phyloP scores from a whole-genome alignment of 2,329 filamentous ascomycete species.

The Cucurbitaria berberidis region DNA sequence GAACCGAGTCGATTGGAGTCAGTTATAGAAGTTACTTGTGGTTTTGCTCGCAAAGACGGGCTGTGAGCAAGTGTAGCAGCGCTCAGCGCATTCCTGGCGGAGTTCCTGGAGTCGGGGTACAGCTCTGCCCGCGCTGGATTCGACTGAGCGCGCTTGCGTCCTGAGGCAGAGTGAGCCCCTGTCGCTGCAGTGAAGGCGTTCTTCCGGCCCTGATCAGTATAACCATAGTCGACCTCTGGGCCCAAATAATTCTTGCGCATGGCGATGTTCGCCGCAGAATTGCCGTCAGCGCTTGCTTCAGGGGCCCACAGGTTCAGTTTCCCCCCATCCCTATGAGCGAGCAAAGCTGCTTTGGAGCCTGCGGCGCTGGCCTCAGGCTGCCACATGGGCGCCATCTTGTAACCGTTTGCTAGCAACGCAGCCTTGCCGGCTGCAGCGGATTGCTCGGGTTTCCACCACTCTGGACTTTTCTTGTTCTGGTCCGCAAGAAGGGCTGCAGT shows the following conservation, averaged over 20 bases:
- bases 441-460: conserved; percentile 70
- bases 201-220: conserved; percentile 60
- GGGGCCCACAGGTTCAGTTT: conserved; percentile 61
- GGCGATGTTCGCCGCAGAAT: conserved; percentile 73
- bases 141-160: conserved; percentile 69
- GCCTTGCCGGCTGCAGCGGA: conserved; percentile 64
- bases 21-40: conserved; percentile 13
- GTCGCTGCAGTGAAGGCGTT: conserved; percentile 77
- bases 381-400: conserved; percentile 67
- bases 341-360: conserved; percentile 75
- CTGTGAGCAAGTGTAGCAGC: conserved; percentile 74
- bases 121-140: conserved; percentile 54
- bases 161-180: conserved; percentile 68
- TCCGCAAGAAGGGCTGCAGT: conserved; percentile 78
- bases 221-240: conserved; percentile 55
- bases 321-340: conserved; percentile 64
- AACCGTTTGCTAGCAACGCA: conserved; percentile 65
- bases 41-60: conserved; percentile 34
- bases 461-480: conserved; percentile 68
- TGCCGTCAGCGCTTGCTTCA: conserved; percentile 60
- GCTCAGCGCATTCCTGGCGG: conserved; percentile 71
- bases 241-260: conserved; percentile 61
- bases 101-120: conserved; percentile 65
- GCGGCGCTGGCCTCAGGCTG: conserved; percentile 68
- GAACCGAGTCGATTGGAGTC: conserved; percentile 52